phyloP scores from a whole-genome alignment of 2,329 filamentous ascomycete species.

The Eutypella sp. region DNA sequence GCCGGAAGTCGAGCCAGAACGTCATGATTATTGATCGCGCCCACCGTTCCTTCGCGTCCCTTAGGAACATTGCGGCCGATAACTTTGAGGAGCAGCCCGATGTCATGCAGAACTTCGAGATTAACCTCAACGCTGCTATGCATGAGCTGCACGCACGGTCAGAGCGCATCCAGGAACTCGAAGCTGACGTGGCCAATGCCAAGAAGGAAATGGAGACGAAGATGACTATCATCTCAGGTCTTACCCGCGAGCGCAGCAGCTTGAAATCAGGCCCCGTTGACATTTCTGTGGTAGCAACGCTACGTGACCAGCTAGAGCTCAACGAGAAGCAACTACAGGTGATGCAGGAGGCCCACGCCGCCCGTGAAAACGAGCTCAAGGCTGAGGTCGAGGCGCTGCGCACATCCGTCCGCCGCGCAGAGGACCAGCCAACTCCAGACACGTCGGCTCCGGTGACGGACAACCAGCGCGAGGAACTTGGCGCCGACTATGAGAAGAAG shows the following conservation, averaged over 20 bases:
- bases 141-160: slow-evolving; percentile 83
- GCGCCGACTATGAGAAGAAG: slow-evolving; percentile 46
- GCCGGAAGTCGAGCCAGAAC: slow-evolving; percentile 88
- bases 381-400: slow-evolving; percentile 67
- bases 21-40: slow-evolving; percentile 84
- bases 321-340: slow-evolving; percentile 75
- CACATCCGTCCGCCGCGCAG: slow-evolving; percentile 40
- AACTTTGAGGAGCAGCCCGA: slow-evolving; percentile 80
- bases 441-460: slow-evolving; percentile 23
- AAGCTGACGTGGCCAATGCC: slow-evolving; percentile 73
- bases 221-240: slow-evolving; percentile 88
- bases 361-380: slow-evolving; percentile 69
- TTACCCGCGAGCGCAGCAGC: slow-evolving; percentile 89
- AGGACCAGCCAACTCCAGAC: slow-evolving; percentile 12
- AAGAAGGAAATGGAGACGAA: slow-evolving; percentile 98
- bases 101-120: slow-evolving; percentile 84
- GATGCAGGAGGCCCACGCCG: slow-evolving; percentile 67
- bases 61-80: slow-evolving; percentile 82
- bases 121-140: slow-evolving; percentile 87
- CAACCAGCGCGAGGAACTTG: slow-evolving; percentile 24
- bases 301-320: slow-evolving; percentile 83
- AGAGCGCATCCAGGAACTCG: slow-evolving; percentile 84
- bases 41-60: slow-evolving; percentile 82
- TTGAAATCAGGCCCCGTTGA: slow-evolving; percentile 81
- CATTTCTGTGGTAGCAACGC: slow-evolving; percentile 80